Base-by-base conservation (phyloP, 2,329 filamentous ascomycete species). In the Colletotrichum magnum region DNA sequence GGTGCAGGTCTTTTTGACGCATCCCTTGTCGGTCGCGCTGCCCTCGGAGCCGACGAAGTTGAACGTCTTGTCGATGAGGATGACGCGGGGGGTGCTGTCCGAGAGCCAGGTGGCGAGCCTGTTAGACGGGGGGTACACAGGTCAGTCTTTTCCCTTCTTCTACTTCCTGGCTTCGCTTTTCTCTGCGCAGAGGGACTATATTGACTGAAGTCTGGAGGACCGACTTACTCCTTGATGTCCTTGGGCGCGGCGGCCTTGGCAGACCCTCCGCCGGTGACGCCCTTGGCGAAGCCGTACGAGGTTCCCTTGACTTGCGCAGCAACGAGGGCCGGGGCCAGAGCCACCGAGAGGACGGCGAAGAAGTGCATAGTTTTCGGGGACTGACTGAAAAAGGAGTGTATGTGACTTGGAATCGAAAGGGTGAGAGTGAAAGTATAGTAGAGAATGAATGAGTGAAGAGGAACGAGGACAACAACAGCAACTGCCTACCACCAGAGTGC, bases 31-130 rank as follows among this genome's bases (percentile, higher is more conserved):
- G 1, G 58, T 68, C 0, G 69, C 71, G 7, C 64, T 74, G 28
- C 74, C 75, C 51, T 76, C 74, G 2, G 71, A 72, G 3, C 71
- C 70, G 4, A 72, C 67, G 43, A 74, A 77, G 67, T 77, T 70
- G 58, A 73, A 77, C 2, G 72, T 74, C 69, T 77, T 72, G 51
- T 80, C 75, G 28, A 81, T 66, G 21, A 80, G 72, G 52, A 81
- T 80, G 24, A 81, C 78, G 4, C 77, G 77, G 9, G 79, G 70
- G 67, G 75, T 69, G 26, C 72, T 71, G 45, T 78, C 77, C 4
- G 72, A 75, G 41, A 79, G 74, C 67, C 75, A 79, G 21, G 48
- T 61, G 32, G 64, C 73, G 45, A 79, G 68, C 66, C 58, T 68
- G 7, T 5, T 9, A 18, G 18, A 36, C 32, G 32, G 32, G 5